Evolutionary conservation across 1,284 basidiomycete species (phyloP), one percentile per base, ranked within the genome.

Genomic region (Mycosarcoma mackinlayi): DNA sequence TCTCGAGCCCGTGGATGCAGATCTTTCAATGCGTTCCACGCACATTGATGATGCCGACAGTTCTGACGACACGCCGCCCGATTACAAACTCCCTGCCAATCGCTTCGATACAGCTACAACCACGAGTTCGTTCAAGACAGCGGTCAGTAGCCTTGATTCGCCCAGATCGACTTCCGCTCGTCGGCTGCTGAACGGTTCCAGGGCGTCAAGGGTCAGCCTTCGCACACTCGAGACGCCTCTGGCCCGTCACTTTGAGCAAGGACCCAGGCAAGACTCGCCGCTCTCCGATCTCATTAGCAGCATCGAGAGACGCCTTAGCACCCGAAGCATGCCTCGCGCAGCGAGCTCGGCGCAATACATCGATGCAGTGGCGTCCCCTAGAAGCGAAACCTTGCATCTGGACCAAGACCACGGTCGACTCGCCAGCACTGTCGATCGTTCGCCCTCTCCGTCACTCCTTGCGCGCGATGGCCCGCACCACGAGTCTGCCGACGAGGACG

Each of bases 271-370:
- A 30, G 58, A 65, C 18, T 71, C 68, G 21, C 68, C 68, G 19
- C 51, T 71, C n/a, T 54, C 58, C 11, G 68, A 71, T 25, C 62
- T 71, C 24, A 71, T 71, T 48, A 71, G 49, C 46, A 71, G 54
- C 35, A 51, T 71, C 13, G 68, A 66, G 34, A 49, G 62, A 6
- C 62, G 62, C 14, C 42, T 65, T 30, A 65, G 62, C 53, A 25
- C 55, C 19, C 57, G 44, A 7, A 61, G 67, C 54, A 55, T 37
- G 1, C 35, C 57, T 6, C 58, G 62, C 51, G 47, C 61, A 14
- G 46, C 46, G 21, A 38, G 53, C 21, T 61, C 67, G n/a, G 37
- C 61, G 25, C 48, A 44, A 2, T 66, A 58, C 21, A 58, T 58
- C 23, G 54, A 66, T 24, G 57, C 67, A 0, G 37, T 35, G n/a